Base-by-base conservation (phyloP, 139 green algal genomes). In the Chlorella ohadii region DNA sequence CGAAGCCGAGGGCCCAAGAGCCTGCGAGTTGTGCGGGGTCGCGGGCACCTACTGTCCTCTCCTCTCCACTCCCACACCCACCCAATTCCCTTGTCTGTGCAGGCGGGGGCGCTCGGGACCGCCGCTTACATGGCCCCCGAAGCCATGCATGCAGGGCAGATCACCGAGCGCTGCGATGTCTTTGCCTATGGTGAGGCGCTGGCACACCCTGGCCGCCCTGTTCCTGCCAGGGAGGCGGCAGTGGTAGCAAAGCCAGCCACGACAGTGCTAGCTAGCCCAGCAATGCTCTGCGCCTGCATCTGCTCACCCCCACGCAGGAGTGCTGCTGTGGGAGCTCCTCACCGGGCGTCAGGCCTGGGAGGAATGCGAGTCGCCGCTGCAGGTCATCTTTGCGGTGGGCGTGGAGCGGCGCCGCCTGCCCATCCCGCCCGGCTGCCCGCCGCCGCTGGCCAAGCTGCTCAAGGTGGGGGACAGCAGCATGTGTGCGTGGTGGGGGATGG, bases 321-420 rank as follows among this genome's bases (percentile, higher is more conserved):
- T 86, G 44, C 71, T 87, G 2, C 59, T 38, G 27, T 20, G 51
- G 34, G 33, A 75, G 81, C 56, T 83, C 34, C 81, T 90, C n/a
- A 84, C 77, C 0, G 86, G 86, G 36, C 68, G 39, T 23, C 55
- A 79, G 34, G 76, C 82, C 9, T 90, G 86, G 86, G 77, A 78
- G 44, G 82, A 88, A 63, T 81, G n/a, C 13, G 63, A 74, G n/a
- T 85, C 79, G 59, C 82, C 82, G 5, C 19, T 89, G 85, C 77
- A 89, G 57, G 81, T 90, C 55, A 85, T 90, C 19, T 88, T 81
- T 75, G 74, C 81, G 7, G 87, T 91, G 0, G 87, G 81, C 12
- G 56, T 84, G 31, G 55, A 88, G 61, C 67, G 72, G 19, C 44
- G 77, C 9, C 76, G 86, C 19, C 86, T 73, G 27, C 64, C 67